phyloP scores from a whole-genome alignment of 495 filamentous ascomycete species.

The Cudoniella acicularis region DNA sequence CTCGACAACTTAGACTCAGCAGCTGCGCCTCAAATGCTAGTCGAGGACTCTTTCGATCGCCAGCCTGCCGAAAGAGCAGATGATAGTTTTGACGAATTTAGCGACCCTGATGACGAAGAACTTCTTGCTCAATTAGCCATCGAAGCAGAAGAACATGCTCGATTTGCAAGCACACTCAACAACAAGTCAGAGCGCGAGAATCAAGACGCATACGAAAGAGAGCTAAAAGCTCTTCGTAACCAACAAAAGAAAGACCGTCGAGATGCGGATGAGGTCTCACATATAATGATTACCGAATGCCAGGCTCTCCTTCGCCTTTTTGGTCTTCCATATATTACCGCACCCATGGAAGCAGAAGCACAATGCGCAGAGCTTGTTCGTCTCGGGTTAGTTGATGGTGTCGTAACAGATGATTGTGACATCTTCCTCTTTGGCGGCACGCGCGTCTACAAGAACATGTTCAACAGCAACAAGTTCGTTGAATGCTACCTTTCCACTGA shows the following conservation, averaged over 20 bases:
- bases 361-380: constrained; percentile 90
- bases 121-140: constrained; percentile 77
- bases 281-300: constrained; percentile 91
- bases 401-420: constrained; percentile 97
- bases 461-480: constrained; percentile 94
- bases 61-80: constrained; percentile 1
- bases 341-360: constrained; percentile 98
- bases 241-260: constrained; percentile 94
- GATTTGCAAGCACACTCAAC: constrained; percentile 85
- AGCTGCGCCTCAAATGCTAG: neutral
- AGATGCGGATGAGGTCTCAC: constrained; percentile 92
- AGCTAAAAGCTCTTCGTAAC: constrained; percentile 79
- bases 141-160: constrained; percentile 87
- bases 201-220: constrained; percentile 74
- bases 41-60: constrained; percentile 10
- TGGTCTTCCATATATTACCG: constrained; percentile 92
- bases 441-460: constrained; percentile 98
- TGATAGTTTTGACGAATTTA: constrained; percentile 47
- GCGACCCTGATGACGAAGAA: constrained; percentile 89
- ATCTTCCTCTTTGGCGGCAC: constrained; percentile 97
- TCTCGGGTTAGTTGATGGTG: constrained; percentile 87
- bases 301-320: constrained; percentile 88
- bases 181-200: constrained; percentile 59
- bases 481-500: constrained; percentile 92
- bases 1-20: constrained; percentile 11